Evolutionary conservation across 225 moss, liverwort and hornwort species (phyloP), one percentile per base, ranked within the genome.

Genomic region (Rhytidiadelphus loreus): DNA sequence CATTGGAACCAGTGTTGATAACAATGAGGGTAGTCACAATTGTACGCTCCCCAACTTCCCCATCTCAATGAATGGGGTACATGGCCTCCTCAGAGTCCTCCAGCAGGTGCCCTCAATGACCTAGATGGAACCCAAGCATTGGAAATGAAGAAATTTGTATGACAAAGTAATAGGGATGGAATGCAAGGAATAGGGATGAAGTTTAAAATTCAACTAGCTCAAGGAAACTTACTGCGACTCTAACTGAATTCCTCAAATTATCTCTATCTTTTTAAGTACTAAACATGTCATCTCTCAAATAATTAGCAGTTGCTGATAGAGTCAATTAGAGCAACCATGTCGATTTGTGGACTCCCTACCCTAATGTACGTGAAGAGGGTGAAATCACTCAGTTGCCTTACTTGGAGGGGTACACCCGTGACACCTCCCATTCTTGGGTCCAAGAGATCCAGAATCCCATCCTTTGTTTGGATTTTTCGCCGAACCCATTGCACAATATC

Each of bases 401-500:
- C 94, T 85, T 96, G 98, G 25, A 97, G 90, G 23, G 95, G 94
- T 53, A 95, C 92, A 57, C 89, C 89, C 30, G 85, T 80, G 44
- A 89, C 89, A 46, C 94, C 96, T 24, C 96, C 93, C 91, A 98
- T 94, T 44, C 90, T 88, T 5, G 97, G 91, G 78, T 98, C 98
- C 78, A 97, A 83, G 75, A 98, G 89, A 83, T 96, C 95, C 30
- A 95, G 87, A 80, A 96, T 91, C 19, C 96, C 96, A 53, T 95
- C 98, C 65, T 96, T 98, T 3, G 95, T 95, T 79, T 96, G 96
- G 60, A 98, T 98, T 89, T 98, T 98, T 24, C 92, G 86, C 48
- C 98, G 94, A 65, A 98, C 97, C 98, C 98, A 98, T 87, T 96
- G 97, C 73, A 98, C 96, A 25, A 98, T 92, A 82, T 98, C 98